Evolutionary conservation across 768 basidiomycete species (phyloP), one percentile per base, ranked within the genome.

Genomic region (Lactarius sp.): DNA sequence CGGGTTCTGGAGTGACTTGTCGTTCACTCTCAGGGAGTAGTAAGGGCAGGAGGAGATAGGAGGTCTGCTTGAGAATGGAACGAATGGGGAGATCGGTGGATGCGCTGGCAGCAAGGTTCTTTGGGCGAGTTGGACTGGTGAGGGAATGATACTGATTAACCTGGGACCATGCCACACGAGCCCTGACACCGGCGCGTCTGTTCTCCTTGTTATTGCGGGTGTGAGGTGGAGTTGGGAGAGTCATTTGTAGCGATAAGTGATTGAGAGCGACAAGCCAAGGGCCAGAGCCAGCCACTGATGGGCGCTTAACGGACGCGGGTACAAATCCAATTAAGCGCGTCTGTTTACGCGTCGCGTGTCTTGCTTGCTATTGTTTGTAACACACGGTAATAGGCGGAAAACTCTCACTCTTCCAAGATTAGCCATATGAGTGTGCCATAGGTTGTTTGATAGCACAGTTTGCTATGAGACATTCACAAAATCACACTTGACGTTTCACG

Each of bases 1-100:
- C 74, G 2, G 92, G 91, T 69, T 90, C 90, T n/a, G 91, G 92
- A 0, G 91, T 92, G 14, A 78, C 73, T 61, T 90, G 85, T 60
- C 90, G 82, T 56, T 75, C 73, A 31, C 73, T 75, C 54, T 79
- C 76, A 4, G 52, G 34, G n/a, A 82, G 77, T 3, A 78, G 64
- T 3, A 72, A 70, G 1, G 79, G 72, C 22, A 80, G 74, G 22
- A 73, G 62, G 9, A 69, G 65, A 31, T 77, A 70, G 55, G 73
- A 66, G 8, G 70, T 61, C 68, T 79, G 83, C 74, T 92, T 92
- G 41, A 92, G 79, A 61, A 92, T 92, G 7, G 90, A 88, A 66
- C 81, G 87, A 22, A 74, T 60, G 0, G 88, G 88, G 14, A 69
- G 76, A 16, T 75, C 72, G 54, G 75, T 78, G 2, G 77, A 77